Conservation (phyloP, 495 filamentous ascomycete genomes). For the Glonium stellatum region DNA sequence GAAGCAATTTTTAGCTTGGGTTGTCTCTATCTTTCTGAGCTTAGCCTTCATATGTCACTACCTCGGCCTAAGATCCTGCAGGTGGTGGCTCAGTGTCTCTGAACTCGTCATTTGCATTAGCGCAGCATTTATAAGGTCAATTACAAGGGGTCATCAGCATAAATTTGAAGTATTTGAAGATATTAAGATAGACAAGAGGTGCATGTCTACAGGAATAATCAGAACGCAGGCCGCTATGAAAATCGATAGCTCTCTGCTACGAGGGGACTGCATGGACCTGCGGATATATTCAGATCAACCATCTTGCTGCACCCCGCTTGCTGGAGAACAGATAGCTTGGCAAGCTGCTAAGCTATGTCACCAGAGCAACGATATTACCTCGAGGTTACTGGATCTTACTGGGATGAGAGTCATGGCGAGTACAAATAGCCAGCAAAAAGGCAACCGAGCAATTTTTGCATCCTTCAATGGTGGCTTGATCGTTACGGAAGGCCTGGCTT, state of each 20-base stretch:
- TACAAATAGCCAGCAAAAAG: not conserved
- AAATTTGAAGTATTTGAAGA: not conserved
- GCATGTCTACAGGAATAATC: conserved; percentile 4
- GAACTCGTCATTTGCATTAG: not conserved
- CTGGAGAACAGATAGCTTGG: conserved; percentile 4
- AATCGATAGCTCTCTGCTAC: not conserved
- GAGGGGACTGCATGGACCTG: not conserved
- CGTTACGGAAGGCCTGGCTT: not conserved
- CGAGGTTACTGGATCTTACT: not conserved
- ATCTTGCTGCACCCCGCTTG: not conserved
- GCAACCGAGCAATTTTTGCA: not conserved
- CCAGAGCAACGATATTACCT: not conserved
- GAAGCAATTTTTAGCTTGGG: not conserved
- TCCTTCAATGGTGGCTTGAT: not conserved
- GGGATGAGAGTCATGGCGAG: not conserved
- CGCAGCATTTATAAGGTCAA: not conserved
- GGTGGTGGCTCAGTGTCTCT: not conserved
- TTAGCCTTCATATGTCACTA: conserved; percentile 2
- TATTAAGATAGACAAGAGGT: not conserved
- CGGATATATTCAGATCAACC: not conserved
- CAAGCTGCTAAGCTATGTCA: not conserved
- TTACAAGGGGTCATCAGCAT: not conserved
- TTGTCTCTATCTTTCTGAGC: not conserved
- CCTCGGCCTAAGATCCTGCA: conserved; percentile 1
- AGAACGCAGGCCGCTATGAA: not conserved